Conservation (phyloP, 306 rosid species). For the Vigna radiata region DNA sequence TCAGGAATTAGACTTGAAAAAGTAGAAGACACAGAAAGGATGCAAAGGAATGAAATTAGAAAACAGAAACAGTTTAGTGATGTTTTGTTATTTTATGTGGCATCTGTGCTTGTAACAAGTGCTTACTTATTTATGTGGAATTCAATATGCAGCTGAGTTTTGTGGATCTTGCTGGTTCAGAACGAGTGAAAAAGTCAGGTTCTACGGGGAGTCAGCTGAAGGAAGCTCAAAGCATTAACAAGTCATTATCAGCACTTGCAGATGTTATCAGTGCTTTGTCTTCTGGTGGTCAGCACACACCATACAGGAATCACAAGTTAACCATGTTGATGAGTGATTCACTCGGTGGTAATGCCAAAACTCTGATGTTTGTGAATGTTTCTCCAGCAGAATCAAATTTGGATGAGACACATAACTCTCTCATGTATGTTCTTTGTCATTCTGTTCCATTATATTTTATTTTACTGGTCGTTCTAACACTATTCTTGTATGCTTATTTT, state of each 20-base stretch:
- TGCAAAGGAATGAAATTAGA: neutral
- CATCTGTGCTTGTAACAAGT: neutral
- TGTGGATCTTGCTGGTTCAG: constrained; percentile 99
- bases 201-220: constrained; percentile 85
- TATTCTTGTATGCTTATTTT: constrained; percentile 18
- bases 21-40: neutral
- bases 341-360: constrained; percentile 96
- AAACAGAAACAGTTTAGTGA: neutral
- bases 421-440: constrained; percentile 62
- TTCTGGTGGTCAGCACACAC: constrained; percentile 83
- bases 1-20: neutral
- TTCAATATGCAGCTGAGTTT: constrained; percentile 76
- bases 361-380: constrained; percentile 94
- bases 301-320: constrained; percentile 92
- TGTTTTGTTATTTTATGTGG: neutral
- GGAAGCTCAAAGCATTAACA: constrained; percentile 98
- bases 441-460: neutral
- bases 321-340: constrained; percentile 99
- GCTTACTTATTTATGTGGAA: constrained; percentile 32
- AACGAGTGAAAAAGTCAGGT: constrained; percentile 94
- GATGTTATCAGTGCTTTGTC: constrained; percentile 91
- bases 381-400: constrained; percentile 89
- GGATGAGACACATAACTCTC: constrained; percentile 94
- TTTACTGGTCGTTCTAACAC: neutral
- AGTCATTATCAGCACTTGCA: constrained; percentile 94